Evolutionary conservation across 805 yeast genomes (phyloP).

Genomic region (Candida insectorum): DNA sequence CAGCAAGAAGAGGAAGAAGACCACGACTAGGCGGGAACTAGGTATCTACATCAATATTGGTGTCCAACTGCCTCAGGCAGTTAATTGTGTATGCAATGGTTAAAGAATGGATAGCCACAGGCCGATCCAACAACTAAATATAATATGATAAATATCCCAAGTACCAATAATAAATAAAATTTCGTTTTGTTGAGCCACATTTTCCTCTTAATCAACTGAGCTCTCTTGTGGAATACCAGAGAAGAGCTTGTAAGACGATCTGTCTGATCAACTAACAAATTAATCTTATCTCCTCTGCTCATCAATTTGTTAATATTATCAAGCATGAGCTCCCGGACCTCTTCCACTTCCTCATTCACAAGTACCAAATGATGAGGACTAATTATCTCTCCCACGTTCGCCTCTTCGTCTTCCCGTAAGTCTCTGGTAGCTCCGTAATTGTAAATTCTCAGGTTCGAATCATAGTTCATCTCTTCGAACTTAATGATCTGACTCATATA

Average conservation of each 20-base stretch:
- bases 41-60: no score
- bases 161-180: slow-evolving; percentile 29
- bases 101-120: slow-evolving; percentile 54
- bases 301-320: slow-evolving; percentile 70
- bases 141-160: slow-evolving; percentile 23
- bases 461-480: slow-evolving; percentile 47
- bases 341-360: slow-evolving; percentile 56
- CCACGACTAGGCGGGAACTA: no score
- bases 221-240: slow-evolving; percentile 64
- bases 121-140: slow-evolving; percentile 48
- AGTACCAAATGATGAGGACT: slow-evolving; percentile 35
- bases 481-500: slow-evolving; percentile 55
- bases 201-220: slow-evolving; percentile 57
- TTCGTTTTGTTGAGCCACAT: slow-evolving; percentile 68
- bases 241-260: slow-evolving; percentile 66
- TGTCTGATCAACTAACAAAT: slow-evolving; percentile 73
- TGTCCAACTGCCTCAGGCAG: no score
- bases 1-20: slow-evolving; percentile 11
- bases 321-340: slow-evolving; percentile 65
- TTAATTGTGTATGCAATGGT: slow-evolving; percentile 26
- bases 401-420: slow-evolving; percentile 6
- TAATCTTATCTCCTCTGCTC: slow-evolving; percentile 75
- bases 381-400: slow-evolving; percentile 19
- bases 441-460: slow-evolving; percentile 28
- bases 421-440: slow-evolving; percentile 27